These are phyloP conservation scores for Diaporthe sp. DNA, from an alignment of 2,329 filamentous ascomycete species.

Conservation along the genomic window DNA sequence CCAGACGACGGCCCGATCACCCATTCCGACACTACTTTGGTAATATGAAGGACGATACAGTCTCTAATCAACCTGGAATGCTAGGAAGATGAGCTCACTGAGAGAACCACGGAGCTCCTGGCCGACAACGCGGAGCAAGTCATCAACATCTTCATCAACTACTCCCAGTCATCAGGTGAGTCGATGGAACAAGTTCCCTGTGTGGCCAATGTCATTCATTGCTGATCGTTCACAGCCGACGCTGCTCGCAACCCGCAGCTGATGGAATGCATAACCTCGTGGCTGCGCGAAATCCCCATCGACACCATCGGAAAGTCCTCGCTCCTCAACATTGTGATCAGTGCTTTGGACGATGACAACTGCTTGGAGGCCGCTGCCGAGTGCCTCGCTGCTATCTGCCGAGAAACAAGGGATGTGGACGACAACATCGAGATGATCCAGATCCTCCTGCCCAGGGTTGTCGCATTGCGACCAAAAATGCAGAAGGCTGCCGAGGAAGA, in stretches of 20 bases:
- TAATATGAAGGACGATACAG: slow-evolving; percentile 48
- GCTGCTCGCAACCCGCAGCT: slow-evolving; percentile 90
- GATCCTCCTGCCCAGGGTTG: slow-evolving; percentile 81
- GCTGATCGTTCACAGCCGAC: slow-evolving; percentile 61
- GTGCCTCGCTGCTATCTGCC: slow-evolving; percentile 90
- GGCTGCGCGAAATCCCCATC: slow-evolving; percentile 92
- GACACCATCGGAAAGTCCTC: slow-evolving; percentile 86
- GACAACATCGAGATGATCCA: slow-evolving; percentile 87
- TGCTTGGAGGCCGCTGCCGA: slow-evolving; percentile 92
- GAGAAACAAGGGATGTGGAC: slow-evolving; percentile 93
- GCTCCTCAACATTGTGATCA: slow-evolving; percentile 82
- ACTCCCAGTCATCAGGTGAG: slow-evolving; percentile 90
- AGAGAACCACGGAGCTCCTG: slow-evolving; percentile 88
- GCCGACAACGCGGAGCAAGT: slow-evolving; percentile 92
- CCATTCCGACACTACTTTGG: slow-evolving; percentile 44
- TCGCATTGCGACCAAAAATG: slow-evolving; percentile 82
- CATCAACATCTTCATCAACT: slow-evolving; percentile 86
- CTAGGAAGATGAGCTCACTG: slow-evolving; percentile 94
- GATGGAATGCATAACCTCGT: slow-evolving; percentile 95
- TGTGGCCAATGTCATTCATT: slow-evolving; percentile 30
- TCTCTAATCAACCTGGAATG: slow-evolving; percentile 57
- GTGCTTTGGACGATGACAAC: slow-evolving; percentile 77
- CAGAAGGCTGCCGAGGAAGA: slow-evolving; percentile 79
- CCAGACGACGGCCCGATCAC: slow-evolving; percentile 58
- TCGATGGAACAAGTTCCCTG: slow-evolving; percentile 34